Conservation (phyloP, 2,329 filamentous ascomycete genomes). For the Whalleya microplaca region DNA sequence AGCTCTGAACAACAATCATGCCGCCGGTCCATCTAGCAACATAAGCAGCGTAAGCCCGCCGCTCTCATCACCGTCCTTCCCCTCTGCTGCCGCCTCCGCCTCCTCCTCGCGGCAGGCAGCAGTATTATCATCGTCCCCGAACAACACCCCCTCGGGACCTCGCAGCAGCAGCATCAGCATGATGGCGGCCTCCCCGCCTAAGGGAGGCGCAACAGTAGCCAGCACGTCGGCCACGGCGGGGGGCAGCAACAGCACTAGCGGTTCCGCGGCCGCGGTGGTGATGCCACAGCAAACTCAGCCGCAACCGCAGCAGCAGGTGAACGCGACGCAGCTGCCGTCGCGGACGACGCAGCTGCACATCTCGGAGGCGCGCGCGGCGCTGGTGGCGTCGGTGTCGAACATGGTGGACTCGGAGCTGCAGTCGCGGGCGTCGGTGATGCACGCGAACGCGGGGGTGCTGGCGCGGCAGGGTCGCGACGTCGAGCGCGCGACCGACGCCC, state of each 20-base stretch:
- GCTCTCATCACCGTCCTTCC: slow-evolving; percentile 15
- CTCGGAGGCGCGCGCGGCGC: slow-evolving; percentile 59
- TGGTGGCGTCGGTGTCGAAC: slow-evolving; percentile 68
- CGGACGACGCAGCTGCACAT: slow-evolving; percentile 52
- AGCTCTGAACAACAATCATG: slow-evolving; percentile 14
- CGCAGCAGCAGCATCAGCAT: too few species aligned
- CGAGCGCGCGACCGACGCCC: slow-evolving; percentile 58
- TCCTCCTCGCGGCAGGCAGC: slow-evolving; percentile 10
- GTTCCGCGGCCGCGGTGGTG: too few species aligned
- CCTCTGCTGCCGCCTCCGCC: too few species aligned
- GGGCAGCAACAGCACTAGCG: slow-evolving; percentile 9
- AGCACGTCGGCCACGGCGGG: slow-evolving; percentile 11
- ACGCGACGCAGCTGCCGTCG: slow-evolving; percentile 16
- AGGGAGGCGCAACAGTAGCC: slow-evolving; percentile 16
- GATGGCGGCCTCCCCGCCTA: slow-evolving; percentile 18
- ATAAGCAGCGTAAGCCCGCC: slow-evolving; percentile 3
- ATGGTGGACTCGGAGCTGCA: slow-evolving; percentile 71
- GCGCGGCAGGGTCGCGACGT: slow-evolving; percentile 70
- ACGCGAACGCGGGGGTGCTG: slow-evolving; percentile 69
- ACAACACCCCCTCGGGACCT: slow-evolving; percentile 20
- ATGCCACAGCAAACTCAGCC: too few species aligned
- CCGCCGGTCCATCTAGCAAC: slow-evolving; percentile 10
- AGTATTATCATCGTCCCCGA: too few species aligned
- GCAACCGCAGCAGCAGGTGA: too few species aligned
- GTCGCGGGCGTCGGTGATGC: slow-evolving; percentile 69